Percentiles rank a stretch among this genome's conserved stretches.
These are phyloP conservation scores for Camptophora hylomeconis DNA, from an alignment of 2,329 filamentous ascomycete genomes.

Conservation along the genomic window DNA sequence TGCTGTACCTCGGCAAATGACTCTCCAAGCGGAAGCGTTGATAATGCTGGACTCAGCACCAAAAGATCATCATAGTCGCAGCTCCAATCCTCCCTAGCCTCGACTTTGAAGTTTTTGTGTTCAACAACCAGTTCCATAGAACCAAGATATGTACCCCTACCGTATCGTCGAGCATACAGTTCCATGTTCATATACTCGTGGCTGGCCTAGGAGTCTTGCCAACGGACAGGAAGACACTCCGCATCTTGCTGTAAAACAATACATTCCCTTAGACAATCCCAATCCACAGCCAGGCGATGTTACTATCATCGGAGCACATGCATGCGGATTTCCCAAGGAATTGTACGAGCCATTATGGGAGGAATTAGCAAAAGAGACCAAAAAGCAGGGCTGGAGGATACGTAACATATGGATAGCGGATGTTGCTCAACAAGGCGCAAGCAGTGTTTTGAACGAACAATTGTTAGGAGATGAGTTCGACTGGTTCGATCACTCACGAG, in stretches of 20 bases:
- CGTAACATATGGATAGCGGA: constrained; percentile 73
- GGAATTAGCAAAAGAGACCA: constrained; percentile 48
- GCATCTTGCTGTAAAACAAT: constrained; percentile 41
- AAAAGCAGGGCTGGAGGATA: constrained; percentile 50
- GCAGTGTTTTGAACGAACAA: constrained; percentile 57
- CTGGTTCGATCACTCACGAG: constrained; percentile 68
- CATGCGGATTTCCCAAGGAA: constrained; percentile 50
- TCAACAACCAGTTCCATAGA: too few relatives aligned
- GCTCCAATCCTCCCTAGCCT: too few relatives aligned
- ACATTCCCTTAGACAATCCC: constrained; percentile 36
- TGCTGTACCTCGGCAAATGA: too few relatives aligned
- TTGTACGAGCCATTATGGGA: constrained; percentile 80
- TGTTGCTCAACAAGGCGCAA: constrained; percentile 62
- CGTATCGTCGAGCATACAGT: constrained; percentile 35
- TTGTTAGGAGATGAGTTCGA: constrained; percentile 64
- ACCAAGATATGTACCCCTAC: constrained; percentile 25
- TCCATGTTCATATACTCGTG: constrained; percentile 37
- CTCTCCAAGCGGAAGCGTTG: too few relatives aligned
- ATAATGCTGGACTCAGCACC: too few relatives aligned
- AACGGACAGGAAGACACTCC: constrained; percentile 37
- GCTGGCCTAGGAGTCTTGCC: constrained; percentile 35
- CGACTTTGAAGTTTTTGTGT: too few relatives aligned
- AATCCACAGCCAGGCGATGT: constrained; percentile 33
- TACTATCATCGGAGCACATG: constrained; percentile 42
- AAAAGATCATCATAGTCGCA: too few relatives aligned